A percentile compares a stretch with the other conserved stretches of the same genome.
Evolutionary conservation across 2,329 filamentous ascomycete species (phyloP).

Genomic region (Geosmithia flava): DNA sequence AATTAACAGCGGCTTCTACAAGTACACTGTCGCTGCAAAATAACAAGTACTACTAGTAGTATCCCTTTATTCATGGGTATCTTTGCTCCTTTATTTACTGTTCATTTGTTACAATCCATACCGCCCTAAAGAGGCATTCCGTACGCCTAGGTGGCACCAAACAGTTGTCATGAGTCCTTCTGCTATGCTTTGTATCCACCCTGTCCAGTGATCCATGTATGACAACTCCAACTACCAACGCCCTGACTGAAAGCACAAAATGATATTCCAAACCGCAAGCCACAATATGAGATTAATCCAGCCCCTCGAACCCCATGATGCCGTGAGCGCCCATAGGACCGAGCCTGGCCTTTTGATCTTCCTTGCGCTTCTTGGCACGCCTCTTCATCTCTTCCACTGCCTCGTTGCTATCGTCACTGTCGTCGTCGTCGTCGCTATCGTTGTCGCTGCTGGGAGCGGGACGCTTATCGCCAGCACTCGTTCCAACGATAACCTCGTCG

Average conservation of each 20-base stretch:
- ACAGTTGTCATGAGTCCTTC: too few species aligned
- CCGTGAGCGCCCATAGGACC: slow-evolving; percentile 39
- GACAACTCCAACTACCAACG: background rate
- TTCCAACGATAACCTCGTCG: slow-evolving; percentile 24
- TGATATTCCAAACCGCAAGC: too few species aligned
- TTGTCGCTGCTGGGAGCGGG: slow-evolving; percentile 16
- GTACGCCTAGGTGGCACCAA: too few species aligned
- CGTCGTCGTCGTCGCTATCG: slow-evolving; percentile 37
- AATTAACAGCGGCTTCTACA: too few species aligned
- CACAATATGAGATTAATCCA: slow-evolving; percentile 21
- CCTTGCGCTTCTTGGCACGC: slow-evolving; percentile 29
- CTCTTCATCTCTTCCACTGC: slow-evolving; percentile 29
- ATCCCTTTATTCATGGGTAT: too few species aligned
- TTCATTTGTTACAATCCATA: too few species aligned
- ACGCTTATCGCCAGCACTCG: slow-evolving; percentile 3
- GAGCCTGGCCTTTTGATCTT: slow-evolving; percentile 26
- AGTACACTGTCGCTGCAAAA: too few species aligned
- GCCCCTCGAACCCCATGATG: slow-evolving; percentile 34
- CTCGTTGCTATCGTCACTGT: slow-evolving; percentile 20
- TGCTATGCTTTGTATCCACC: background rate
- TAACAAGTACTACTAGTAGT: too few species aligned
- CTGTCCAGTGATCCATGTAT: background rate
- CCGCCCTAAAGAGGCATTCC: too few species aligned
- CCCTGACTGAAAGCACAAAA: background rate
- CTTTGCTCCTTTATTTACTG: too few species aligned